These are phyloP conservation scores for Hanseniaspora vineae DNA, from an alignment of 805 yeast species.

Conservation along the genomic window DNA sequence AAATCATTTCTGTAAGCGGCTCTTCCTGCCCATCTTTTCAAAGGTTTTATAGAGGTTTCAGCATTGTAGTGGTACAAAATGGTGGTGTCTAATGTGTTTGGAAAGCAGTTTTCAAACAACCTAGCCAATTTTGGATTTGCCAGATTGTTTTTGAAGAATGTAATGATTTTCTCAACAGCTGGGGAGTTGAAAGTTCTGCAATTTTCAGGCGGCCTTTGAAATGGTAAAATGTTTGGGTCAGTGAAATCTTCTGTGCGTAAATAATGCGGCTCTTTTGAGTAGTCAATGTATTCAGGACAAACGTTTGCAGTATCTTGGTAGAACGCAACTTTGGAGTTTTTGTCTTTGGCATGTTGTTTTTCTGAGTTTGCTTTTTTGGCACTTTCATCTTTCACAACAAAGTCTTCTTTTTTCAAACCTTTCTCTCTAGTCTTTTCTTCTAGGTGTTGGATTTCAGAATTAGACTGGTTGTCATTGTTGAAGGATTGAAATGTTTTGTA, in stretches of 20 bases:
- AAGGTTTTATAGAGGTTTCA: constrained; percentile 8
- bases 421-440: no score
- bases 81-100: constrained; percentile 83
- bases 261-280: constrained; percentile 38
- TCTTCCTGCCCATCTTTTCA: neutral
- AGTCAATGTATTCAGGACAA: constrained; percentile 55
- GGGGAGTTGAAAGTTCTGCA: constrained; percentile 64
- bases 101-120: constrained; percentile 68
- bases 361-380: neutral
- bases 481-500: no score
- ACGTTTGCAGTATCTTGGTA: neutral
- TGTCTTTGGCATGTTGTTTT: neutral
- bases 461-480: no score
- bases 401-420: no score
- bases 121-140: constrained; percentile 56
- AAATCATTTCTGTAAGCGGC: constrained; percentile 6
- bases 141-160: constrained; percentile 36
- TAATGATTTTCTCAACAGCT: constrained; percentile 48
- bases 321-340: neutral
- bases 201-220: constrained; percentile 56
- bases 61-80: constrained; percentile 50
- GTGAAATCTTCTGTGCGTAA: constrained; percentile 33
- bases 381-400: neutral
- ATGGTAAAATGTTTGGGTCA: constrained; percentile 50
- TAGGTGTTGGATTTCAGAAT: no score